Conservation (phyloP, 352 stramenopile species). For the Phytophthora lateralis region DNA sequence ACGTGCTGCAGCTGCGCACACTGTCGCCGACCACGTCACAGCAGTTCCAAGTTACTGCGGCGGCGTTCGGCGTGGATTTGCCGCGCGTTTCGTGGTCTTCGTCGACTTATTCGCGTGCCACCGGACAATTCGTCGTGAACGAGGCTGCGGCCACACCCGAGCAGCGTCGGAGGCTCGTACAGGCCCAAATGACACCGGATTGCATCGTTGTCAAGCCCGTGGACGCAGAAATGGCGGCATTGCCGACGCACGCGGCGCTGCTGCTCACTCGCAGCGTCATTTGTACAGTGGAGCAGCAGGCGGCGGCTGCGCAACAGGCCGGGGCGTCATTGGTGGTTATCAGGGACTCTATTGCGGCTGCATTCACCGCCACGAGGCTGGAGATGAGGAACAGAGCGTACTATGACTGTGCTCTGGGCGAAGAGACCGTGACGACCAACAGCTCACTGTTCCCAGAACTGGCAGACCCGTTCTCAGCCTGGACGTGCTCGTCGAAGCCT, state of each 20-base stretch:
- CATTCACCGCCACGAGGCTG: slow-evolving; percentile 29
- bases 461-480: slow-evolving; percentile 25
- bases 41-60: slow-evolving; percentile 36
- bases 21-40: slow-evolving; percentile 16
- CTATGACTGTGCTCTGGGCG: slow-evolving; percentile 60
- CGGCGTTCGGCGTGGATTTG: slow-evolving; percentile 36
- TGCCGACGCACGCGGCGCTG: slow-evolving; percentile 29
- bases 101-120: slow-evolving; percentile 9
- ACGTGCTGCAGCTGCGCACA: slow-evolving; percentile 37
- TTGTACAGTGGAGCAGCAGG: slow-evolving; percentile 62
- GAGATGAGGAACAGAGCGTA: slow-evolving; percentile 18
- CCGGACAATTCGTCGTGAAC: slow-evolving; percentile 16
- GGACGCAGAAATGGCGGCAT: slow-evolving; percentile 2
- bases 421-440: slow-evolving; percentile 41
- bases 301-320: slow-evolving; percentile 37
- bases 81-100: slow-evolving; percentile 29
- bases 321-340: slow-evolving; percentile 52
- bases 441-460: slow-evolving; percentile 43
- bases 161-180: slow-evolving; percentile 25
- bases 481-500: slow-evolving; percentile 28
- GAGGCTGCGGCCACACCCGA: slow-evolving; percentile 1
- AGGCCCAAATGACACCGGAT: slow-evolving; percentile 20
- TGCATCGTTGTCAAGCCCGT: slow-evolving; percentile 15
- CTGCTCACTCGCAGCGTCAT: slow-evolving; percentile 50
- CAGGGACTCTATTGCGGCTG: slow-evolving; percentile 52